These are phyloP conservation scores for Aspergillus novofumigatus DNA, from an alignment of 2,329 filamentous ascomycete genomes.

Conservation along the genomic window DNA sequence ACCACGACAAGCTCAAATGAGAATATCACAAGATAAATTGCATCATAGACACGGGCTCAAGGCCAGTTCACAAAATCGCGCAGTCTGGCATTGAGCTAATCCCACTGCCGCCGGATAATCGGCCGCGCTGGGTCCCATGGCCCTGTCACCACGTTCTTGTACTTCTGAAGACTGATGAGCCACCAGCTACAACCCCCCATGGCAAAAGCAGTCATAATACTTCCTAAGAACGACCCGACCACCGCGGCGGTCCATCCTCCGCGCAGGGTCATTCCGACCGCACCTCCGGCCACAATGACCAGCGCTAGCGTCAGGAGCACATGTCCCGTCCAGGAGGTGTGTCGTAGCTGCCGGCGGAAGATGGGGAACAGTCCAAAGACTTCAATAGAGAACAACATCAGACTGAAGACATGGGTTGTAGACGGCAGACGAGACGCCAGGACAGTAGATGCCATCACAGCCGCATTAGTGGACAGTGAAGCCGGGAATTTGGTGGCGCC, in stretches of 20 bases:
- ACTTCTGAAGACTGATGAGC: slow-evolving; percentile 94
- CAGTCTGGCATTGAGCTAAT: slow-evolving; percentile 19
- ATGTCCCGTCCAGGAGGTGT: slow-evolving; percentile 78
- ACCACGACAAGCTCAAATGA: background rate
- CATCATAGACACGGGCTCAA: background rate
- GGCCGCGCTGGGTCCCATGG: slow-evolving; percentile 96
- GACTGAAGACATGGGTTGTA: slow-evolving; percentile 89
- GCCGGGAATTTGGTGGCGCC: slow-evolving; percentile 50
- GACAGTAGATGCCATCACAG: slow-evolving; percentile 92
- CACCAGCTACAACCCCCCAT: slow-evolving; percentile 98
- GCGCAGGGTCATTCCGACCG: slow-evolving; percentile 61
- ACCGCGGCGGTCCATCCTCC: slow-evolving; percentile 55
- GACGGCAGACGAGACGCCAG: slow-evolving; percentile 83
- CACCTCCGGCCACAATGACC: slow-evolving; percentile 73
- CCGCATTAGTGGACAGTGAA: slow-evolving; percentile 85
- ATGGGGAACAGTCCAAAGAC: slow-evolving; percentile 98
- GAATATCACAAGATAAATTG: slow-evolving; percentile 1
- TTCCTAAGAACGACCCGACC: slow-evolving; percentile 71
- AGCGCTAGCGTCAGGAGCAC: slow-evolving; percentile 69
- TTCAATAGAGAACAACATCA: slow-evolving; percentile 94
- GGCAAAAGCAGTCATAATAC: slow-evolving; percentile 67
- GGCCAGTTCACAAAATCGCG: background rate
- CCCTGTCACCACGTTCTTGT: slow-evolving; percentile 97
- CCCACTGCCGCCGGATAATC: slow-evolving; percentile 42
- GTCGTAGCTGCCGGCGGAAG: slow-evolving; percentile 81